Percentiles rank a stretch among this genome's conserved stretches.
Conservation (phyloP, 345 rosid species). For the Gossypium stocksii region DNA sequence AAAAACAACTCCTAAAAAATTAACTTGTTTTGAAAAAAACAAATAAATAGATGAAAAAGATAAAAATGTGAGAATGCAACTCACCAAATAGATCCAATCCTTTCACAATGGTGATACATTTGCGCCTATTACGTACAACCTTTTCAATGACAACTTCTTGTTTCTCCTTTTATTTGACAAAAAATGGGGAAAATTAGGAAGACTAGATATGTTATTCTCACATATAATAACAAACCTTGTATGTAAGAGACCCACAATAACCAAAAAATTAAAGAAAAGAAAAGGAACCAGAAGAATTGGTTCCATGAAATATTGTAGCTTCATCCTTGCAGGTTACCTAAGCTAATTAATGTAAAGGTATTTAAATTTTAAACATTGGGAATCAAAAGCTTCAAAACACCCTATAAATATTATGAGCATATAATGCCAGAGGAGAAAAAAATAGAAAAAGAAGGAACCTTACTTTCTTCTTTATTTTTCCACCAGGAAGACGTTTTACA, state of each 20-base stretch:
- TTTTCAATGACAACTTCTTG: conserved; percentile 90
- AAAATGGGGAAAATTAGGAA: not conserved
- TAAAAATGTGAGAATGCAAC: conserved; percentile 18
- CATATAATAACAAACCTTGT: not conserved
- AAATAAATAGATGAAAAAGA: not conserved
- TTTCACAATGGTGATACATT: conserved; percentile 84
- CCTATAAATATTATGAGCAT: not conserved
- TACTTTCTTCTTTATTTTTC: conserved; percentile 92
- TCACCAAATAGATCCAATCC: conserved; percentile 93
- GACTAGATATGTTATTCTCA: not conserved
- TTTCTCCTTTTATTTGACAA: conserved; percentile 46
- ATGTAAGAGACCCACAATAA: not conserved
- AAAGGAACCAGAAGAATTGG: not conserved
- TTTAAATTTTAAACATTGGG: not conserved
- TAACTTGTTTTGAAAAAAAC: not conserved
- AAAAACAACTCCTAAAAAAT: conserved; percentile 17
- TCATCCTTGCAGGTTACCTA: not conserved
- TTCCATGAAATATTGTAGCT: not conserved
- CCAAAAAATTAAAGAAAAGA: not conserved
- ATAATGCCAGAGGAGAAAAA: not conserved
- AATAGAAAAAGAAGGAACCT: conserved; percentile 5
- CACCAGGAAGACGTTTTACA: conserved; percentile 92
- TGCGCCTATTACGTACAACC: conserved; percentile 89
- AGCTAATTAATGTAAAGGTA: not conserved
- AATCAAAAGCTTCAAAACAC: not conserved